Conservation (phyloP, 345 rosid species). For the Garcia nutans region DNA sequence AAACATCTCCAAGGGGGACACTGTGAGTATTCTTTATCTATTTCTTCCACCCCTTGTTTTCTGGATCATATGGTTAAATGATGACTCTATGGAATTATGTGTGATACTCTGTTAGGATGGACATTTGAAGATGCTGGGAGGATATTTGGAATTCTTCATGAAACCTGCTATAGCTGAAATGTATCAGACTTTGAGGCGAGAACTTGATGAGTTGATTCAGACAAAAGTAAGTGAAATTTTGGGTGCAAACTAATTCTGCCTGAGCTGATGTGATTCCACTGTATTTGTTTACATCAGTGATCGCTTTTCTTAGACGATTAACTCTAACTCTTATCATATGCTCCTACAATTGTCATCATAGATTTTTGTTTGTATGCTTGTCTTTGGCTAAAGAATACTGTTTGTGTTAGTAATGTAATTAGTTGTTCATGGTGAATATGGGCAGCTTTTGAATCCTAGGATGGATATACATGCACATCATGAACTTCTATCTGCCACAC, state of each 20-base stretch:
- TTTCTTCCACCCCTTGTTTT: constrained; percentile 13
- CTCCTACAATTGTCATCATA: not conserved
- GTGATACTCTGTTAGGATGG: constrained; percentile 55
- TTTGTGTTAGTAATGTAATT: constrained; percentile 20
- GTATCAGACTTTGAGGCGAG: constrained; percentile 61
- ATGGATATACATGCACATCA: constrained; percentile 50
- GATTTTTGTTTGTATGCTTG: not conserved
- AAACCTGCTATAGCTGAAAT: constrained; percentile 61
- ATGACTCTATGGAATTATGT: constrained; percentile 1
- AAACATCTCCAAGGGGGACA: constrained; percentile 58
- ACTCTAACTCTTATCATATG: no score
- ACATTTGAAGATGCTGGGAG: constrained; percentile 90
- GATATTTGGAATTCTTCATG: constrained; percentile 86
- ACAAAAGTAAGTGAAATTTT: constrained; percentile 54
- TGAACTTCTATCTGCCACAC: constrained; percentile 61
- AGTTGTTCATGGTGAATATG: constrained; percentile 21
- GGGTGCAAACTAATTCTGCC: constrained; percentile 7
- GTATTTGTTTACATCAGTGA: not conserved
- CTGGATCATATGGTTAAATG: constrained; percentile 2
- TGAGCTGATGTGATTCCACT: constrained; percentile 6
- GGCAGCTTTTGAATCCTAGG: constrained; percentile 70
- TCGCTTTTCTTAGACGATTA: no score
- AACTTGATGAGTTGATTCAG: constrained; percentile 77
- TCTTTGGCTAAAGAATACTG: not conserved
- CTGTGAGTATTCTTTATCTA: constrained; percentile 39